Evolutionary conservation across 1,284 basidiomycete species (phyloP).

Genomic region (Leccinum glutinopallens): DNA sequence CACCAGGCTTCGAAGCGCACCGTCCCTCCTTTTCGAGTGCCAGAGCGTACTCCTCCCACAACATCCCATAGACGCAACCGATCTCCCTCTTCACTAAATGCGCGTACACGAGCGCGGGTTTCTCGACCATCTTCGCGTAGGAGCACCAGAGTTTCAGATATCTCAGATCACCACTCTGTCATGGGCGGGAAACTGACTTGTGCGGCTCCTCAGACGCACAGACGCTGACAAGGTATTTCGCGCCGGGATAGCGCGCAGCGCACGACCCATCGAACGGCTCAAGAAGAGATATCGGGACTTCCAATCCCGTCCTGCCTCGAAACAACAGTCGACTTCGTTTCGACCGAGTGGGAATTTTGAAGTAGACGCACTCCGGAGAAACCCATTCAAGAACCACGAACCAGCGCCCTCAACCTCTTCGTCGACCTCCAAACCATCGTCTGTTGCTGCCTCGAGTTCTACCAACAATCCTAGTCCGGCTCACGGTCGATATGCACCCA

Average conservation of each 20-base stretch:
- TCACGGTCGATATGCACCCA: slow-evolving; percentile 60
- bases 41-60: slow-evolving; percentile 88
- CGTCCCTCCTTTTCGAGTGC: slow-evolving; percentile 71
- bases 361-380: slow-evolving; percentile 48
- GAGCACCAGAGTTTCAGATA: slow-evolving; percentile 90
- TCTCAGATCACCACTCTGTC: slow-evolving; percentile 71
- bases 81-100: slow-evolving; percentile 80
- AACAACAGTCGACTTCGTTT: slow-evolving; percentile 31
- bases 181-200: slow-evolving; percentile 19
- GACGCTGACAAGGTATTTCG: slow-evolving; percentile 86
- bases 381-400: slow-evolving; percentile 58
- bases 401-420: slow-evolving; percentile 35
- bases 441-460: slow-evolving; percentile 23
- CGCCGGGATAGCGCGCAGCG: slow-evolving; percentile 82
- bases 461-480: slow-evolving; percentile 14
- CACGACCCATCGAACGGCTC: slow-evolving; percentile 82
- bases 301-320: slow-evolving; percentile 51
- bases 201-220: slow-evolving; percentile 47
- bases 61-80: slow-evolving; percentile 72
- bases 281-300: slow-evolving; percentile 86
- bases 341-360: slow-evolving; percentile 30
- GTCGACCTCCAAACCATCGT: slow-evolving; percentile 30
- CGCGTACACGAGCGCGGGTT: slow-evolving; percentile 61
- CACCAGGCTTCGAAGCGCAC: slow-evolving; percentile 48
- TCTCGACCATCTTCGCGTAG: slow-evolving; percentile 71